Evolutionary conservation across 2,329 filamentous ascomycete species (phyloP).

Genomic region (Tolypocladium ovalisporum): DNA sequence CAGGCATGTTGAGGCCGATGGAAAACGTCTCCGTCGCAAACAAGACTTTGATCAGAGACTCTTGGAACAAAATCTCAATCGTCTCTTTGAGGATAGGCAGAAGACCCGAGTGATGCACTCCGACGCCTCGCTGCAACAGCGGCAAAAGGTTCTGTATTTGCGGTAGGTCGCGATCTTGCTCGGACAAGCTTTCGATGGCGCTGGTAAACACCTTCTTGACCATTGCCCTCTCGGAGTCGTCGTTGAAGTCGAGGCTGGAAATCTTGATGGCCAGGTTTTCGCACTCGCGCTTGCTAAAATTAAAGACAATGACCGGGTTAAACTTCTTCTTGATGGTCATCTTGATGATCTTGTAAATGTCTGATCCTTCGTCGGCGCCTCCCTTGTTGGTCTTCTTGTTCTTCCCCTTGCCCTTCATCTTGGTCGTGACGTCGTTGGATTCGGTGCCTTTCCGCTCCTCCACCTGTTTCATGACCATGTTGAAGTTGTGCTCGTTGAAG

Average conservation of each 20-base stretch:
- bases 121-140: slow-evolving; percentile 80
- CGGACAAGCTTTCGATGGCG: slow-evolving; percentile 83
- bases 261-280: slow-evolving; percentile 84
- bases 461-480: slow-evolving; percentile 85
- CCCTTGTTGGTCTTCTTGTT: slow-evolving; percentile 89
- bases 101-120: slow-evolving; percentile 92
- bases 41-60: slow-evolving; percentile 92
- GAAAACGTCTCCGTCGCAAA: slow-evolving; percentile 99
- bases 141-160: slow-evolving; percentile 89
- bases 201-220: slow-evolving; percentile 89
- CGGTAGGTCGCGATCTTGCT: slow-evolving; percentile 78
- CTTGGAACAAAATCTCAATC: slow-evolving; percentile 97
- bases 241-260: slow-evolving; percentile 84
- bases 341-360: slow-evolving; percentile 95
- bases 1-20: slow-evolving; percentile 97
- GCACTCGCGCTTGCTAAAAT: slow-evolving; percentile 96
- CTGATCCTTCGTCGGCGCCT: slow-evolving; percentile 56
- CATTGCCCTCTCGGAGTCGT: slow-evolving; percentile 90
- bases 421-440: slow-evolving; percentile 66
- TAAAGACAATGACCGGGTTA: slow-evolving; percentile 98
- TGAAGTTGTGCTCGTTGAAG: slow-evolving; percentile 96
- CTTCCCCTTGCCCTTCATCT: slow-evolving; percentile 77
- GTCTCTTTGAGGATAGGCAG: slow-evolving; percentile 96
- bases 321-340: slow-evolving; percentile 99
- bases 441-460: slow-evolving; percentile 81